A percentile compares a stretch with the other conserved stretches of the same genome.
Conservation (phyloP, 2,329 filamentous ascomycete genomes). For the Dactylellina parvicollis region DNA sequence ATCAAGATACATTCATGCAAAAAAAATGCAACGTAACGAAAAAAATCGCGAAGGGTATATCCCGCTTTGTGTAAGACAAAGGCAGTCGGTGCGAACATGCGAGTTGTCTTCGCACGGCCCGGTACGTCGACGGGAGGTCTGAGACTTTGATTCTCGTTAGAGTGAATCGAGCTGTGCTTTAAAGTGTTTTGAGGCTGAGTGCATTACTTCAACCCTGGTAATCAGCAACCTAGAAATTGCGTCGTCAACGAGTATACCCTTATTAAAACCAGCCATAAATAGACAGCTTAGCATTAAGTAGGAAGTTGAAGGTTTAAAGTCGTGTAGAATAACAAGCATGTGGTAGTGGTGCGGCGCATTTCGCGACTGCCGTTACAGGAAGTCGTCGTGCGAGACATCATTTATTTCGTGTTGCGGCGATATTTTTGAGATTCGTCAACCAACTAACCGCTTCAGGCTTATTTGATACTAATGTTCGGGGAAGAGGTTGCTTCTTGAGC, state of each 20-base stretch:
- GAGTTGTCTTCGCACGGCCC: conserved; percentile 3
- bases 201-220: not conserved
- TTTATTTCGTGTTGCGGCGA: not conserved
- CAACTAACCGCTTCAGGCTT: no score
- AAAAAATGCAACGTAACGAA: no score
- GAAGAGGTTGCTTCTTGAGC: no score
- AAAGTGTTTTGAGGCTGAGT: not conserved
- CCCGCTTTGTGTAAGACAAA: not conserved
- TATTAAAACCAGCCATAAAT: not conserved
- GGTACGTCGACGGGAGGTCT: conserved; percentile 10
- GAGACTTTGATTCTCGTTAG: conserved; percentile 3
- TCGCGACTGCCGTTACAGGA: conserved; percentile 21
- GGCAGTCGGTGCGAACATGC: not conserved
- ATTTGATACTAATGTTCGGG: no score
- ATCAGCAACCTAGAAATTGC: not conserved
- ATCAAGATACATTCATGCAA: not conserved
- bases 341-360: not conserved
- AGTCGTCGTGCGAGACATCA: conserved; percentile 12
- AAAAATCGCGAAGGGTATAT: not conserved
- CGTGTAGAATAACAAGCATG: not conserved
- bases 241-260: conserved; percentile 1
- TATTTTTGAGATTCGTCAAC: not conserved
- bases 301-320: not conserved
- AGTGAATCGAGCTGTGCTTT: not conserved
- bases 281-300: not conserved